Evolutionary conservation across 352 stramenopile genomes (phyloP), one percentile per base, ranked within the genome.

Genomic region (Globisporangium recalcitrans): DNA sequence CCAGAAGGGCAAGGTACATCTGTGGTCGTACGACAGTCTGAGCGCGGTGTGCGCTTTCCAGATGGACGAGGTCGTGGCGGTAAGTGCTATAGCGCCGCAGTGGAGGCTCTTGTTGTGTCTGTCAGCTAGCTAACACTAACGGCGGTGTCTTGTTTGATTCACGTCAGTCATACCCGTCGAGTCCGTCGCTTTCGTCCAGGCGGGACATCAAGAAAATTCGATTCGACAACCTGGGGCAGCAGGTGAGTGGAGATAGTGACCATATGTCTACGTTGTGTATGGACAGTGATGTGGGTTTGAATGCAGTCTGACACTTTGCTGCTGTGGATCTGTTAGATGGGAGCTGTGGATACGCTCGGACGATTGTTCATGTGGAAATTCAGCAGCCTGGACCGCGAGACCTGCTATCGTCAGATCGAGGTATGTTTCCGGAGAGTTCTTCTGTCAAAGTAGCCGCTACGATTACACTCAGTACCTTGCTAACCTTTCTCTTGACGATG

Each of bases 301-400:
- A n/a, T n/a, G n/a, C n/a, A n/a, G n/a, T n/a, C 1, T 16, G 14
- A 46, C 38, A 16, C 38, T 46, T 24, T 4, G 14, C 0, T 47
- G 34, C 14, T 40, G 22, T 59, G 21, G 38, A 29, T 32, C 3
- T 56, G 53, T 16, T 58, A 95, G 85, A 84, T 95, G 73, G 85
- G 83, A 16, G 83, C 80, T 31, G 85, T 93, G 7, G 83, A 94
- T 70, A 85, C 69, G 2, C 53, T 78, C 11, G 87, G 87, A 0
- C 74, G 77, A 7, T 70, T 95, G 52, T 87, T 80, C 52, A 65
- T 93, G 65, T 95, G 87, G 87, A 93, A 94, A 56, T 93, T 93
- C 63, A 70, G 71, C 13, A 88, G 83, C 29, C 58, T 91, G 44
- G 84, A 91, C 56, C 81, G 77, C 34, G 71, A 72, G 32, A 64